Base-by-base conservation (phyloP, 805 yeast genomes). In the Debaryomyces tyrocola region DNA sequence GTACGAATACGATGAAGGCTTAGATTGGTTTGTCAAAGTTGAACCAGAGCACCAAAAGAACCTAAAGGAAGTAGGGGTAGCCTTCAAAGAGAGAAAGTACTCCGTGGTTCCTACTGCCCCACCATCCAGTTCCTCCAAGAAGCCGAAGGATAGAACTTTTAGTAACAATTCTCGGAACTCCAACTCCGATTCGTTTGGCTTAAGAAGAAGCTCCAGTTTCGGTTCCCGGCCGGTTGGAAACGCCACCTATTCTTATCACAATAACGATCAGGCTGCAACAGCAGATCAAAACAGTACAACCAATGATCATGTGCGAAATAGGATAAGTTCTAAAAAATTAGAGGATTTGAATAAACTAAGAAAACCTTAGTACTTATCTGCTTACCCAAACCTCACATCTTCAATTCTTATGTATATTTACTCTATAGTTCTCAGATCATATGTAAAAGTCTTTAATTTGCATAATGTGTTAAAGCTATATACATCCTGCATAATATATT, bases 101-200 rank as follows among this genome's bases (percentile, higher is more conserved):
- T 80, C 87, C 2, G 87, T 86, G 17, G 83, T 86, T 10, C 92
- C 92, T 18, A 86, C 90, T 0, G 89, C 89, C 0, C 90, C 90
- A 1, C 77, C 78, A 0, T 57, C 69, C 36, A 41, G 41, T 20
- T 50, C 56, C 41, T 40, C 44, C 11, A 46, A 47, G 17, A 54
- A 51, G 21, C 15, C 39, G 36, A 47, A 38, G 35, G 38, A 46
- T 14, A 51, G 44, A 12, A 37, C 42, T 17, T 20, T 41, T 27
- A 28, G 42, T 20, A 28, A 46, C 33, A 36, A 28, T 44, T 15
- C 45, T 4, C 27, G 27, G 5, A 24, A 24, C 10, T 37, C 37
- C 14, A 49, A 41, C 33, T 52, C 46, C 29, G 42, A 28, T 5
- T 2, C 17, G 12, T 64, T 64, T 46, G 62, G 68, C 43, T 33